A percentile compares a stretch with the other conserved stretches of the same genome.
phyloP scores from a whole-genome alignment of 2,329 filamentous ascomycete genomes.

The Aaosphaeria pasadenensis region DNA sequence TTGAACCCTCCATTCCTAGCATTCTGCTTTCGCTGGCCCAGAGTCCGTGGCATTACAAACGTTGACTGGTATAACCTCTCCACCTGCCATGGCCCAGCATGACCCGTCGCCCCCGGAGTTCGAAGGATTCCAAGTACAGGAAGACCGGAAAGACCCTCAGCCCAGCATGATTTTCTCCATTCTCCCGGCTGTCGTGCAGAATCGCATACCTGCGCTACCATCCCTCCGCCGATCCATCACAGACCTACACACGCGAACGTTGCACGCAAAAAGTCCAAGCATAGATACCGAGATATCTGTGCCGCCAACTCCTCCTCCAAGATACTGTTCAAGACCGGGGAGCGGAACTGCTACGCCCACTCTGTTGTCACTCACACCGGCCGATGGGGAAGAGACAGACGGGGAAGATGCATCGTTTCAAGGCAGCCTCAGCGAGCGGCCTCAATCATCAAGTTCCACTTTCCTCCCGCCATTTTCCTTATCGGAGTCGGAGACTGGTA shows the following conservation, averaged over 20 bases:
- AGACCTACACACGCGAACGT: constrained; percentile 18
- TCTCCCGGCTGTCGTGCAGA: constrained; percentile 53
- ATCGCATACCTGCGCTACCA: constrained; percentile 50
- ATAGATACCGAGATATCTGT: constrained; percentile 13
- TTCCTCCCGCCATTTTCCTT: constrained; percentile 15
- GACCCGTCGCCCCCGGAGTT: no score
- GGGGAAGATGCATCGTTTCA: constrained; percentile 17
- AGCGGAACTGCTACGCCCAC: constrained; percentile 16
- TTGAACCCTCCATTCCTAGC: no score
- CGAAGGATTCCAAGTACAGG: no score
- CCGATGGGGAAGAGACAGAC: constrained; percentile 17
- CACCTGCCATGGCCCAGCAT: no score
- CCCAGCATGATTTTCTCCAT: constrained; percentile 53
- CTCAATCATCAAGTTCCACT: constrained; percentile 15
- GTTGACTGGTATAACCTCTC: no score
- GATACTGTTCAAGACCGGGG: constrained; percentile 21
- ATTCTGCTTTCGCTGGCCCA: no score
- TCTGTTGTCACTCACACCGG: constrained; percentile 12
- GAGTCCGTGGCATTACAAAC: no score
- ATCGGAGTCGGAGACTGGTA: constrained; percentile 36
- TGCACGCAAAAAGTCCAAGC: constrained; percentile 13
- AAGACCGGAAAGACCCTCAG: constrained; percentile 5
- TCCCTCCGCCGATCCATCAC: constrained; percentile 43
- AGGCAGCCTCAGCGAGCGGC: constrained; percentile 23
- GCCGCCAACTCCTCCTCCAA: constrained; percentile 37